Base-by-base conservation (phyloP, 2,329 filamentous ascomycete species). In the Akanthomyces muscarius region DNA sequence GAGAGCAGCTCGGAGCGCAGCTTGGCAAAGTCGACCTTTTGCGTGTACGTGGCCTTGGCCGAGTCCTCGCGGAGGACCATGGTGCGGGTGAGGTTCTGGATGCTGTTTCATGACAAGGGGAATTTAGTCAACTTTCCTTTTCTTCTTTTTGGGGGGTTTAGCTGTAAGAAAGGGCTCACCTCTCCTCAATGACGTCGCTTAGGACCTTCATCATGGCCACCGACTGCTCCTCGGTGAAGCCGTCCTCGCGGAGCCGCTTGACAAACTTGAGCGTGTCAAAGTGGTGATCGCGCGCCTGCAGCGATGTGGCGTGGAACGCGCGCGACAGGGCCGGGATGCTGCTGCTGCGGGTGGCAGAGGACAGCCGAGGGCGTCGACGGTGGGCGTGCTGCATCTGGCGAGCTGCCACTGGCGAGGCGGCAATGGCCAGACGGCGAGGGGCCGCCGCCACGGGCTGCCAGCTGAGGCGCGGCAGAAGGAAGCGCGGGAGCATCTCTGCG, bases 251-350 rank as follows among this genome's bases (percentile, higher is more conserved):
- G 47, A 99, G 81, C 59, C 91, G 84, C 77, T 97, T 91, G 45
- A 99, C 93, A 73, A 99, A 97, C 78, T 97, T 97, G 66, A 99
- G 85, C 0, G 95, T 99, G 77, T 99, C 95, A 74, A 99, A 99
- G 76, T 99, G 93, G 76, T 99, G 95, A 71, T 97, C 93, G 67
- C 90, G 86, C 59, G 75, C 73, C 57, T 79, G 83, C 44, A 77
- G 71, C 1, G 69, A 61, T 0, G 91, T 89, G 42, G 86, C 84
- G 74, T 92, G 89, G 74, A 97, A 94, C 0, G 80, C 77, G 64
- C 82, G 76, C 51, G 73, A 72, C 3, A 71, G 56, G 28, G 71
- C 68, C 2, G 67, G 69, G 38, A 68, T 73, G 3, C 48, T 56
- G n/a, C 53, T 36, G 6, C 57, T 23, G 63, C 65, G 66, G 64